phyloP scores from a whole-genome alignment of 2,329 filamentous ascomycete species.

The Exophiala lecanii-corni region DNA sequence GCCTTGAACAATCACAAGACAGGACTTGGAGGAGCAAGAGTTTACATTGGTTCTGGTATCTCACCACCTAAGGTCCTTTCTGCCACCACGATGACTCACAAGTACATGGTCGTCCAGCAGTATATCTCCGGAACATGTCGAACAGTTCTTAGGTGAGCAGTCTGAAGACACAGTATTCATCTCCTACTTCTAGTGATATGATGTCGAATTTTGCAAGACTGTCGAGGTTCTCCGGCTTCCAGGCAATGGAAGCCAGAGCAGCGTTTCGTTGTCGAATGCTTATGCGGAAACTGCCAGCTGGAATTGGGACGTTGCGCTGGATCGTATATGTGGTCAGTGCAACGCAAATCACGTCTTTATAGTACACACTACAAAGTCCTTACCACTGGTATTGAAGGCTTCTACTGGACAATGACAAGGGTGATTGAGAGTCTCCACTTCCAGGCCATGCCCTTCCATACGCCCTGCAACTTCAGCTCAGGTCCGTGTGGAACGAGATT shows the following conservation, averaged over 20 bases:
- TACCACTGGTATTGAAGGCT: conserved; percentile 7
- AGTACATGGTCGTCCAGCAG: too few relatives aligned
- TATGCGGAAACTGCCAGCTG: conserved; percentile 5
- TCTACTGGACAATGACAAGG: conserved; percentile 5
- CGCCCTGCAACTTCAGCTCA: conserved; percentile 7
- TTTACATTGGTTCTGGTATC: too few relatives aligned
- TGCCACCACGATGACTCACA: too few relatives aligned
- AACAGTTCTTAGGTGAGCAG: too few relatives aligned
- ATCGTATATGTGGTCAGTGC: conserved; percentile 4
- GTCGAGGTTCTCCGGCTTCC: conserved; percentile 13
- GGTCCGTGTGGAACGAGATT: conserved; percentile 8
- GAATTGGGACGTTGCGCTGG: conserved; percentile 5
- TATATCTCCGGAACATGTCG: too few relatives aligned
- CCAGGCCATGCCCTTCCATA: conserved; percentile 4
- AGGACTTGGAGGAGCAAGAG: too few relatives aligned
- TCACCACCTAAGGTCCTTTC: too few relatives aligned
- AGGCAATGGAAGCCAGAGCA: conserved; percentile 5
- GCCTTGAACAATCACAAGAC: too few relatives aligned
- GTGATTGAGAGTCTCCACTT: conserved; percentile 8
- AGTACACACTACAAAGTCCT: background rate
- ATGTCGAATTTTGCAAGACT: conserved; percentile 11
- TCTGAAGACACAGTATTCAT: conserved; percentile 9
- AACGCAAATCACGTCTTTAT: conserved; percentile 5
- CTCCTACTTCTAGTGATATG: conserved; percentile 7
- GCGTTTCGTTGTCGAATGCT: conserved; percentile 5